Conservation (phyloP, 2,329 filamentous ascomycete genomes). For the Waltergamsia citrina region DNA sequence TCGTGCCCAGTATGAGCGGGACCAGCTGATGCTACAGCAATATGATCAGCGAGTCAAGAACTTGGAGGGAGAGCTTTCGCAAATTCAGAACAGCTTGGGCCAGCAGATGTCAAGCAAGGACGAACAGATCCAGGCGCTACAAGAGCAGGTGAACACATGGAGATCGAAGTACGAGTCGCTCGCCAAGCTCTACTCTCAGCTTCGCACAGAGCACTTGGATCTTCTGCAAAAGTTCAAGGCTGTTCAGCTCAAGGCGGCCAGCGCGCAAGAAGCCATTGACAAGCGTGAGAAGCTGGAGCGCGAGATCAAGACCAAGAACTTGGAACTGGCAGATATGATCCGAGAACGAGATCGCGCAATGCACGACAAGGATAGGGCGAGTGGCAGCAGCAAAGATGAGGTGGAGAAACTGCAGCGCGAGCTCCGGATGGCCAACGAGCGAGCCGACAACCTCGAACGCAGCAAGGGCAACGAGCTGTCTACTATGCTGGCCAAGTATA, state of each 20-base stretch:
- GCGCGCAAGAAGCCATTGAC: slow-evolving; percentile 93
- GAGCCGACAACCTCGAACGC: slow-evolving; percentile 84
- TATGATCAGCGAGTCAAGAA: slow-evolving; percentile 94
- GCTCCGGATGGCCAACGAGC: slow-evolving; percentile 82
- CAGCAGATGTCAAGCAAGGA: slow-evolving; percentile 86
- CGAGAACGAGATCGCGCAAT: slow-evolving; percentile 87
- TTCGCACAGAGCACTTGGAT: slow-evolving; percentile 90
- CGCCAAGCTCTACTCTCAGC: slow-evolving; percentile 93
- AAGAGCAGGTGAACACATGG: slow-evolving; percentile 98
- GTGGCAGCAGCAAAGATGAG: slow-evolving; percentile 83
- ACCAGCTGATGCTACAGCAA: slow-evolving; percentile 93
- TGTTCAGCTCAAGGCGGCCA: slow-evolving; percentile 92
- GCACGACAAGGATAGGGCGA: slow-evolving; percentile 84
- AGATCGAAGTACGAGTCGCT: slow-evolving; percentile 92
- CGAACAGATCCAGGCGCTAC: slow-evolving; percentile 83
- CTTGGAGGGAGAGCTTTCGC: slow-evolving; percentile 75
- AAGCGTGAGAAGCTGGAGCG: slow-evolving; percentile 89
- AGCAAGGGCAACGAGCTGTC: slow-evolving; percentile 93
- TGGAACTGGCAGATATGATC: slow-evolving; percentile 99
- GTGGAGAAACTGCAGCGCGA: slow-evolving; percentile 91
- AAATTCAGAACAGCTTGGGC: slow-evolving; percentile 73
- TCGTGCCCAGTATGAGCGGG: slow-evolving; percentile 89
- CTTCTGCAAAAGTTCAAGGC: slow-evolving; percentile 93
- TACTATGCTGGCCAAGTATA: slow-evolving; percentile 89
- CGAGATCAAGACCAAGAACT: slow-evolving; percentile 98